Percentiles rank a stretch among this genome's conserved stretches.
These are phyloP conservation scores for Aspergillus thermomutatus DNA, from an alignment of 2,329 filamentous ascomycete species.

Conservation along the genomic window DNA sequence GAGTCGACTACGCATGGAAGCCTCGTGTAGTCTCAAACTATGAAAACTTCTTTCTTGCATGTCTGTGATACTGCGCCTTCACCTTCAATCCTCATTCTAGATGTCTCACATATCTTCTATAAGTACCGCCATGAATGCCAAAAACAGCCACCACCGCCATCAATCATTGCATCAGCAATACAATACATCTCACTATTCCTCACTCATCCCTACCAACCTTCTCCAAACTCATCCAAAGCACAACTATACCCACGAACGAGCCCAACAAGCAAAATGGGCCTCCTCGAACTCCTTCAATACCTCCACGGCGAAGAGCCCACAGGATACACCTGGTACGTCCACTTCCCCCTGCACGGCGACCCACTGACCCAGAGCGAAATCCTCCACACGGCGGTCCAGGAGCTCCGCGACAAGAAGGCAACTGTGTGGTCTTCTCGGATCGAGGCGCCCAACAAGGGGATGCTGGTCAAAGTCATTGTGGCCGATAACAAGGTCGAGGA, in stretches of 20 bases:
- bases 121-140: not conserved
- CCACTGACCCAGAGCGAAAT: not conserved
- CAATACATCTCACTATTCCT: not conserved
- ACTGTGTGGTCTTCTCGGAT: not conserved
- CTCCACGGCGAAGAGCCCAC: not conserved
- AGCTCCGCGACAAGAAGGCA: not conserved
- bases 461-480: not conserved
- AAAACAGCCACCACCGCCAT: not conserved
- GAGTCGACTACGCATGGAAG: not conserved
- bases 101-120: not conserved
- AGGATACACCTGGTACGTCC: conserved; percentile 5
- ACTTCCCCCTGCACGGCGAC: conserved; percentile 4
- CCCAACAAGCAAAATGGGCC: not conserved
- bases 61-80: not conserved
- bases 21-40: not conserved
- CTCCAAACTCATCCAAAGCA: not conserved
- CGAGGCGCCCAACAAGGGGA: not conserved
- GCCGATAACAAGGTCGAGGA: not conserved
- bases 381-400: not conserved
- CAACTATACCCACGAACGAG: not conserved
- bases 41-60: not conserved
- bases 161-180: not conserved
- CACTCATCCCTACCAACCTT: not conserved
- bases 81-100: not conserved
- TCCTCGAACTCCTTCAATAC: not conserved